Evolutionary conservation across 2,329 filamentous ascomycete genomes (phyloP), one percentile per base, ranked within the genome.

Genomic region (Aspergillus brunneoviolaceus): DNA sequence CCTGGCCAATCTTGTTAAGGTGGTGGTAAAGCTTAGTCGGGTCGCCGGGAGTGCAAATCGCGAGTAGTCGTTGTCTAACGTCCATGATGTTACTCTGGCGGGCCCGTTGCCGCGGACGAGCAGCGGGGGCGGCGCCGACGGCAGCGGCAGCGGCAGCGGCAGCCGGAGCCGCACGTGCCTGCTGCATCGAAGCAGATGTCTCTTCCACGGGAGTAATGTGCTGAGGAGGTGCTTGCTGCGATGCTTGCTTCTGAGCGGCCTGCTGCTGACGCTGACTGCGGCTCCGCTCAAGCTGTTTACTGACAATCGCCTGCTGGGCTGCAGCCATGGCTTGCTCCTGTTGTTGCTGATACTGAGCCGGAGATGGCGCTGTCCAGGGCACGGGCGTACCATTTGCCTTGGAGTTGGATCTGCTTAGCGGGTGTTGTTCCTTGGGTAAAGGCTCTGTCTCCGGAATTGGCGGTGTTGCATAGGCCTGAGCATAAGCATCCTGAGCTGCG

Each of bases 1-100:
- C 95, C 77, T 99, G 95, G 0, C 95, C 95, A 73, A 99, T 98
- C 80, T 98, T 98, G 73, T 87, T 93, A 68, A 98, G 86, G 59
- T 89, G 88, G 59, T 89, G 87, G 78, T 96, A 99, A 65, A 94
- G 88, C 57, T 90, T 88, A 27, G 91, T 91, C 3, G 95, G 95
- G 72, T 99, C 94, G 51, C 90, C 91, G 56, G 92, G 87, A 23
- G 88, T 93, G 75, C 95, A 98, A 65, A 99, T 98, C 33, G 90
- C 87, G 75, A 92, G 91, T 56, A 99, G 83, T 19, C 91, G 88
- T 21, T 87, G 85, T 45, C 96, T 84, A 58, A 99, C 90, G 71
- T 99, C 94, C 58, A 91, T 84, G 50, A 85, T 87, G 66, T 86
- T 91, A 74, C 89, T 96, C 72, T 93, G 91, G 51, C 92, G 87